These are phyloP conservation scores for Monosporascus sp. DNA, from an alignment of 2,329 filamentous ascomycete species.

Conservation along the genomic window DNA sequence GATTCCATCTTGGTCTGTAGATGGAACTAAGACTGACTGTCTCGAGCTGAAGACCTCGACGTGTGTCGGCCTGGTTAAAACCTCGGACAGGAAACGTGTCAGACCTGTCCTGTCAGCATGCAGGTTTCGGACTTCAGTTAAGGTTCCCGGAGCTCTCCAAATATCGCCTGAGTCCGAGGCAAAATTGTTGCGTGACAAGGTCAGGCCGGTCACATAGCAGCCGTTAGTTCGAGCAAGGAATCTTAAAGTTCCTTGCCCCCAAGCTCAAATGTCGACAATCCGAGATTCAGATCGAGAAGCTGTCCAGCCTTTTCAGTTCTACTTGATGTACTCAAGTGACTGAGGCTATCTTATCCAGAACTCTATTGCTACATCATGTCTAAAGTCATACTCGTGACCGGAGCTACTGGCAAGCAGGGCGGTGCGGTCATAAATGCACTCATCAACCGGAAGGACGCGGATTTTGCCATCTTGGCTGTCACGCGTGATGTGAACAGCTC, in stretches of 20 bases:
- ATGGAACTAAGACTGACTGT: neutral
- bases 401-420: conserved; percentile 44
- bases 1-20: conserved; percentile 6
- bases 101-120: no score
- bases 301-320: neutral
- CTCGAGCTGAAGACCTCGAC: neutral
- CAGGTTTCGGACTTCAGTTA: neutral
- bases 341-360: neutral
- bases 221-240: no score
- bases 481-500: conserved; percentile 47
- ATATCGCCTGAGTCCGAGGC: no score
- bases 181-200: no score
- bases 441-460: conserved; percentile 18
- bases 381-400: conserved; percentile 35
- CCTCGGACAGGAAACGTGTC: no score
- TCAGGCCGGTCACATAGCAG: no score
- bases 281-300: no score
- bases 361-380: conserved; percentile 17
- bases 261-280: no score
- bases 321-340: neutral
- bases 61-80: neutral
- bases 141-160: neutral
- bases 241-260: no score
- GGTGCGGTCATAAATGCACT: conserved; percentile 37
- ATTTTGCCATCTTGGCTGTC: conserved; percentile 46